A percentile compares a stretch with the other conserved stretches of the same genome.
phyloP scores from a whole-genome alignment of 768 basidiomycete genomes.

The Clavulina sp. region DNA sequence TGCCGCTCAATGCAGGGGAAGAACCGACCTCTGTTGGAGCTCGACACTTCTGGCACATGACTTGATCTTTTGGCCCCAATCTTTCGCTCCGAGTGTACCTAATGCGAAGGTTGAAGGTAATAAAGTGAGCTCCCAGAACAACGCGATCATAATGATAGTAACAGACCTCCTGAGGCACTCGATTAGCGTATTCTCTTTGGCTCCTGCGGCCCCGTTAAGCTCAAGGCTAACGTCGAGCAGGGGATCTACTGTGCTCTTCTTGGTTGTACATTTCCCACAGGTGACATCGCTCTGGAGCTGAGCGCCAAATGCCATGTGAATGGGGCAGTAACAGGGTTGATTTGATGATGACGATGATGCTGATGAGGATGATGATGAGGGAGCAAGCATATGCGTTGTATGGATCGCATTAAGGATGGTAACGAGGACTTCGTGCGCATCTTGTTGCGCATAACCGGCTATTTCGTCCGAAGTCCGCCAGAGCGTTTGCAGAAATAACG shows the following conservation, averaged over 20 bases:
- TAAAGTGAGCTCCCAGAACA: background rate
- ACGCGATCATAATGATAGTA: constrained; percentile 4
- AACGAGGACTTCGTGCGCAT: constrained; percentile 81
- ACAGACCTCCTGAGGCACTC: constrained; percentile 57
- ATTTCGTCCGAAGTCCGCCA: constrained; percentile 58
- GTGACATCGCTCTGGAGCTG: constrained; percentile 75
- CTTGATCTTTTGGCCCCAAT: constrained; percentile 54
- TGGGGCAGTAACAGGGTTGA: constrained; percentile 73
- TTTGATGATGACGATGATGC: constrained; percentile 55
- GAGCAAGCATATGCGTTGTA: constrained; percentile 3
- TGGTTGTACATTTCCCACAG: constrained; percentile 69
- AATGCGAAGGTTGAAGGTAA: background rate
- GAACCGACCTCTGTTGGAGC: constrained; percentile 42
- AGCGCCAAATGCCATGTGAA: constrained; percentile 81
- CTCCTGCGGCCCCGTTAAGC: constrained; percentile 30
- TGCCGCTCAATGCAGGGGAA: background rate
- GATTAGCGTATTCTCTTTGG: constrained; percentile 34
- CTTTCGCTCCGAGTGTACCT: constrained; percentile 81
- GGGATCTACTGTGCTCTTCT: constrained; percentile 67
- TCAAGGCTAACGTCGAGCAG: constrained; percentile 86
- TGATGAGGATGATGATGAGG: no score
- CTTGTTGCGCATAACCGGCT: constrained; percentile 86
- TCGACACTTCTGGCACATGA: constrained; percentile 68
- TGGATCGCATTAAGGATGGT: constrained; percentile 78
- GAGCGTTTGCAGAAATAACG: constrained; percentile 62